A percentile compares a stretch with the other conserved stretches of the same genome.
These are phyloP conservation scores for Colletotrichum lupini DNA, from an alignment of 2,329 filamentous ascomycete species.

Conservation along the genomic window DNA sequence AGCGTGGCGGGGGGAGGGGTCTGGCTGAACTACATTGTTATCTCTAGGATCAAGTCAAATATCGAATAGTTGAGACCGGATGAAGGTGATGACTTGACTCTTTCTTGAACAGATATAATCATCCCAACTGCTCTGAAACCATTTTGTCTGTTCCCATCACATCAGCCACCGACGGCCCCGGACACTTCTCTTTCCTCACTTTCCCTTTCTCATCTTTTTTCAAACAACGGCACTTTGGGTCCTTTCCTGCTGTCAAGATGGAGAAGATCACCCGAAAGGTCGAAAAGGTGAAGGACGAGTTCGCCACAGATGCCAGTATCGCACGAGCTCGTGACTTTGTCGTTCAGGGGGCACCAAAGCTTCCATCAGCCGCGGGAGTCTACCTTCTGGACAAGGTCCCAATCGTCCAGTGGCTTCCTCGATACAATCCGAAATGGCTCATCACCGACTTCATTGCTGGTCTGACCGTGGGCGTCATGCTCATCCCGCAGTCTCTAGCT, in stretches of 20 bases:
- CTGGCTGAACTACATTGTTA: neutral
- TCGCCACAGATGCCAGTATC: constrained; percentile 47
- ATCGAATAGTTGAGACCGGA: neutral
- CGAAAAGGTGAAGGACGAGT: constrained; percentile 27
- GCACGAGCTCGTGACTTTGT: constrained; percentile 46
- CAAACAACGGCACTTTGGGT: neutral
- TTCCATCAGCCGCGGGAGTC: constrained; percentile 64
- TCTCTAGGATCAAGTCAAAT: constrained; percentile 6
- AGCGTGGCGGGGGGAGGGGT: neutral
- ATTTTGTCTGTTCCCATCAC: constrained; percentile 10
- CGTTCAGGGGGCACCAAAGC: constrained; percentile 42
- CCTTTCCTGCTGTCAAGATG: constrained; percentile 8
- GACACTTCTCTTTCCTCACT: neutral
- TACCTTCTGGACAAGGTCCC: constrained; percentile 72
- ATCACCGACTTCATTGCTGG: constrained; percentile 72
- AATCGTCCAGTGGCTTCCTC: constrained; percentile 71
- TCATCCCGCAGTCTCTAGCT: constrained; percentile 71
- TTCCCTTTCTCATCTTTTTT: neutral
- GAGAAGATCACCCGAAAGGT: constrained; percentile 5
- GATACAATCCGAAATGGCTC: constrained; percentile 71
- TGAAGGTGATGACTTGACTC: constrained; percentile 5
- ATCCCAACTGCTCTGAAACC: constrained; percentile 30
- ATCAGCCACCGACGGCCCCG: neutral
- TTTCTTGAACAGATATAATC: constrained; percentile 4
- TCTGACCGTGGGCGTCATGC: constrained; percentile 68